Base-by-base conservation (phyloP, 192 early-diverging fungal genomes). In the Linnemannia schmuckeri region DNA sequence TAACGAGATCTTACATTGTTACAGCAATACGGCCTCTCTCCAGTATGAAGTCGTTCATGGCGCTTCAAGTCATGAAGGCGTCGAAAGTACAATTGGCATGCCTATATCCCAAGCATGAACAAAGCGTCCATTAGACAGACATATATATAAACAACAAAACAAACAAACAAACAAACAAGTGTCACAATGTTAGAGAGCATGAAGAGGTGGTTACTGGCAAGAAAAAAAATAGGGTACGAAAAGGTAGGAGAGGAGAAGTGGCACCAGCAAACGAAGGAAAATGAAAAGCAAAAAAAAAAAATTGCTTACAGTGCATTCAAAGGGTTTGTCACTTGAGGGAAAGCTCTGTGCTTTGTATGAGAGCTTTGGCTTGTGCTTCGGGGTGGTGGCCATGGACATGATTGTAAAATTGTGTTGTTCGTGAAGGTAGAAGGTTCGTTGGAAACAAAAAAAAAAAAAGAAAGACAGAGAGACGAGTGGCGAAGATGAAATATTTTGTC, bases 11-110 rank as follows among this genome's bases (percentile, higher is more conserved):
- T 81, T 81, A 87, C 85, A 42, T 87, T 87, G 44, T 74, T 81
- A 68, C 92, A 93, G 33, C 79, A 82, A 79, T 90, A 91, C 4
- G 92, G 92, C 70, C 88, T 87, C 77, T 93, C 92, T 18, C 92
- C 92, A 10, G 92, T 93, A 79, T 93, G 92, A 38, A 93, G 80
- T 69, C 91, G 85, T 72, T 88, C 76, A 73, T 93, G 92, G 37
- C 92, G 73, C 70, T 91, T 93, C 63, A 93, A 77, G 83, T 93
- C 92, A 78, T 93, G 91, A 15, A 90, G 83, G 3, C 92, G 85
- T 70, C 91, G 66, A 78, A 93, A 93, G 33, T 88, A 88, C 54
- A 90, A 80, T 40, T 83, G 80, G 61, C 92, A 93, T 27, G 87
- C 86, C n/a, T 88, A 42, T 13, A 12, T 52, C 18, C 49, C 18